phyloP scores from a whole-genome alignment of 2,329 filamentous ascomycete genomes.

The Fusarium irregulare region DNA sequence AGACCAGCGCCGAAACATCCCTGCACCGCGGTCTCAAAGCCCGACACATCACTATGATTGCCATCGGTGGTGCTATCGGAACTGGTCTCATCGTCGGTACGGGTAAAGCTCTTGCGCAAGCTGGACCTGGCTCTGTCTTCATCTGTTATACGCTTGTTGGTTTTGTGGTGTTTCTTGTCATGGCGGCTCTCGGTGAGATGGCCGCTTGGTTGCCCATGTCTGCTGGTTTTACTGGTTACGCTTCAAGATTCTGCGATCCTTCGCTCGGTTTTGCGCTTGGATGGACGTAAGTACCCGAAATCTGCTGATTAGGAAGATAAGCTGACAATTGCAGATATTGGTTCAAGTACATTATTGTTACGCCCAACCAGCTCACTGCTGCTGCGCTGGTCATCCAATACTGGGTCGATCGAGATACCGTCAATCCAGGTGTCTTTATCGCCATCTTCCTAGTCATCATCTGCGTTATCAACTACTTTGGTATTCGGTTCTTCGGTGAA shows the following conservation, averaged over 20 bases:
- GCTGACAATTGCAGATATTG: constrained; percentile 59
- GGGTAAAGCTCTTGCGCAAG: constrained; percentile 64
- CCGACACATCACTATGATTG: constrained; percentile 69
- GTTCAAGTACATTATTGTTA: constrained; percentile 87
- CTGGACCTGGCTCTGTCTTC: constrained; percentile 73
- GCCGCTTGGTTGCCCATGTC: constrained; percentile 82
- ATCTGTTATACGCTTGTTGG: constrained; percentile 78
- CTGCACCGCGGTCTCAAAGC: constrained; percentile 66
- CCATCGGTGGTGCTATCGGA: constrained; percentile 79
- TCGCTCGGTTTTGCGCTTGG: constrained; percentile 83
- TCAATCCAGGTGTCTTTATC: constrained; percentile 86
- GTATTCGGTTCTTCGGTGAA: constrained; percentile 76
- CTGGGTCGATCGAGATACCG: constrained; percentile 72
- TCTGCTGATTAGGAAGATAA: neutral
- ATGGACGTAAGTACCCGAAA: constrained; percentile 67
- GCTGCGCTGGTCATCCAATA: constrained; percentile 82
- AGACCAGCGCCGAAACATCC: constrained; percentile 61
- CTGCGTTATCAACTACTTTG: constrained; percentile 74
- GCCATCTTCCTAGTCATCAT: constrained; percentile 74
- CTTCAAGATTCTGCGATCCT: constrained; percentile 81
- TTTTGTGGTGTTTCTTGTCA: constrained; percentile 81
- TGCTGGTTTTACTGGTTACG: constrained; percentile 85
- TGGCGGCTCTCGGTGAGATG: constrained; percentile 87
- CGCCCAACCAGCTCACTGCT: constrained; percentile 86
- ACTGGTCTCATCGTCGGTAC: constrained; percentile 81